phyloP scores from a whole-genome alignment of 306 rosid genomes.

The Prunus padus region DNA sequence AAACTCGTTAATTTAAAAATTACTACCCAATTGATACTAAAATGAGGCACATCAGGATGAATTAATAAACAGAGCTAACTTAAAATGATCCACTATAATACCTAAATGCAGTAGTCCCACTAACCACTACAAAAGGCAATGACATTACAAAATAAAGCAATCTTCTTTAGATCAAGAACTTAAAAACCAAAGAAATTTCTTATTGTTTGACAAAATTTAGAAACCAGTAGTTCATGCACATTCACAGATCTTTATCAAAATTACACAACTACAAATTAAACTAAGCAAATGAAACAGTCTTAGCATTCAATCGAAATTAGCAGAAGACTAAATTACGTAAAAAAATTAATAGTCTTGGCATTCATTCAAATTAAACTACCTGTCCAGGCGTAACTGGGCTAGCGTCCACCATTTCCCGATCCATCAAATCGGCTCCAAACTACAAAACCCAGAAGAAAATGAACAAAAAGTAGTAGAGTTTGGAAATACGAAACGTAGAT shows the following conservation, averaged over 20 bases:
- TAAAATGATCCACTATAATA: not conserved
- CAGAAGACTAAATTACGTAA: not conserved
- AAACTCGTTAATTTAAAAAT: not conserved
- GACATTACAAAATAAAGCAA: not conserved
- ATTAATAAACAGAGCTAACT: too few relatives aligned
- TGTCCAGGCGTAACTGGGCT: slow-evolving; percentile 77
- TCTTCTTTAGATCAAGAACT: slow-evolving; percentile 15
- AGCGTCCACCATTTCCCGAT: slow-evolving; percentile 62
- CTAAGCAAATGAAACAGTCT: not conserved
- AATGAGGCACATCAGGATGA: not conserved
- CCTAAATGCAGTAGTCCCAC: not conserved
- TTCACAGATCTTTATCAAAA: slow-evolving; percentile 24
- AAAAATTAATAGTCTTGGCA: not conserved
- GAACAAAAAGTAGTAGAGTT: slow-evolving; percentile 8
- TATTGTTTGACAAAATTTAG: not conserved
- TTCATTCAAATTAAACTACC: slow-evolving; percentile 34
- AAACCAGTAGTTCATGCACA: slow-evolving; percentile 9
- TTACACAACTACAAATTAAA: not conserved
- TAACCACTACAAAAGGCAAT: not conserved
- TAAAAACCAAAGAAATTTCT: not conserved
- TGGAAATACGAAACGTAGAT: slow-evolving; percentile 34
- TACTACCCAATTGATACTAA: not conserved
- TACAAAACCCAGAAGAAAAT: slow-evolving; percentile 19
- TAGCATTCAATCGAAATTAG: not conserved
- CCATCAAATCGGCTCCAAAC: slow-evolving; percentile 44